Evolutionary conservation across 345 rosid genomes (phyloP).

Genomic region (Abelmoschus esculentus): DNA sequence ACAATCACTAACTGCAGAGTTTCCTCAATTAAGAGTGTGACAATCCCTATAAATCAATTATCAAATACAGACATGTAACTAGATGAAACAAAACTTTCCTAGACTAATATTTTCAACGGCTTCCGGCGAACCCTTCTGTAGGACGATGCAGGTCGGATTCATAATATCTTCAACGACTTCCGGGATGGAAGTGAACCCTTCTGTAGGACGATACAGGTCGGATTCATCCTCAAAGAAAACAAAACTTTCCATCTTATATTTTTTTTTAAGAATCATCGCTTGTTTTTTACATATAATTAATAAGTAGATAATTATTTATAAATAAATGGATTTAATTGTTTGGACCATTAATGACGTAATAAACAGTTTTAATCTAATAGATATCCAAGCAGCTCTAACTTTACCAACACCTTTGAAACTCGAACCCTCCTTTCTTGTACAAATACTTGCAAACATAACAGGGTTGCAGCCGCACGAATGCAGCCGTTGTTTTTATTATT

Average conservation of each 20-base stretch:
- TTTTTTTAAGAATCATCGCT: too few species aligned
- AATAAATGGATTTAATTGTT: too few species aligned
- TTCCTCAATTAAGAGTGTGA: neutral
- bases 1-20: constrained; percentile 56
- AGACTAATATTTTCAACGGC: constrained; percentile 69
- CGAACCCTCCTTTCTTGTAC: constrained; percentile 14
- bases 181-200: too few species aligned
- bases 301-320: too few species aligned
- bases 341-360: too few species aligned
- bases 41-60: constrained; percentile 4
- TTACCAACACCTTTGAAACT: constrained; percentile 22
- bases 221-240: constrained; percentile 39
- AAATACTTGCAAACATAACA: neutral
- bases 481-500: too few species aligned
- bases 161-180: too few species aligned
- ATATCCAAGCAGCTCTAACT: constrained; percentile 35
- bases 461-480: neutral
- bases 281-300: too few species aligned
- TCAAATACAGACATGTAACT: neutral
- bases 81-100: constrained; percentile 47
- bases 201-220: too few species aligned
- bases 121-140: constrained; percentile 54
- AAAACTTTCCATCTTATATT: too few species aligned
- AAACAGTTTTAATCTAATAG: too few species aligned
- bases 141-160: too few species aligned